Base-by-base conservation (phyloP, 1,139 yeast genomes). In the Yamadazyma friedrichii region DNA sequence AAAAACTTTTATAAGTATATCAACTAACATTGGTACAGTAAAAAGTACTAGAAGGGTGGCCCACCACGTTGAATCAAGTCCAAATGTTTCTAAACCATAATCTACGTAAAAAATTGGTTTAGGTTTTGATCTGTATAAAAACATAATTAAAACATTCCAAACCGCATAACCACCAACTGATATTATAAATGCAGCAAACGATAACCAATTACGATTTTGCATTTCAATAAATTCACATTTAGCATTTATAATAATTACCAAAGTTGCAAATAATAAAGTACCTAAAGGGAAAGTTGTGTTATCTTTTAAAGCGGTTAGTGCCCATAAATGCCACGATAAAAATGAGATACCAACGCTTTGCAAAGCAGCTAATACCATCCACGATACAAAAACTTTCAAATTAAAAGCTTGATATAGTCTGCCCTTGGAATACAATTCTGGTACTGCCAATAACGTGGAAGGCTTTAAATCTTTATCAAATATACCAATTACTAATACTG, bases 401-500 rank as follows among this genome's bases (percentile, higher is more conserved):
- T 86, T 87, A 65, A 94, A 91, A 2, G 84, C 86, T 56, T 82
- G 78, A 51, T 84, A 87, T 28, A 76, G 65, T 44, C 95, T 77
- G 2, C 98, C 98, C 43, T 74, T 80, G 6, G 80, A 56, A 58
- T 94, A 94, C 20, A 94, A 68, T 61, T 91, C 97, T 0, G 99
- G 99, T 2, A 89, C 86, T 0, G 98, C 95, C 42, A 93, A 62
- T 41, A 93, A 70, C 0, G 98, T 93, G 1, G 95, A 80, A 0
- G 98, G 95, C 41, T 82, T 76, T 58, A 94, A 70, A 56, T 94
- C 99, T 56, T 84, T 85, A 54, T 93, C 97, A 64, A 93, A 85
- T 80, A 91, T 87, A n/a, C 99, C 99, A 41, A 94, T 72, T 54
- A 95, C 87, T 36, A 93, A 60, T 2, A 93, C 98, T 0, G 97